Evolutionary conservation across 176 grass and related monocot species (phyloP), one percentile per base, ranked within the genome.

Genomic region (Aegilops bicornis): DNA sequence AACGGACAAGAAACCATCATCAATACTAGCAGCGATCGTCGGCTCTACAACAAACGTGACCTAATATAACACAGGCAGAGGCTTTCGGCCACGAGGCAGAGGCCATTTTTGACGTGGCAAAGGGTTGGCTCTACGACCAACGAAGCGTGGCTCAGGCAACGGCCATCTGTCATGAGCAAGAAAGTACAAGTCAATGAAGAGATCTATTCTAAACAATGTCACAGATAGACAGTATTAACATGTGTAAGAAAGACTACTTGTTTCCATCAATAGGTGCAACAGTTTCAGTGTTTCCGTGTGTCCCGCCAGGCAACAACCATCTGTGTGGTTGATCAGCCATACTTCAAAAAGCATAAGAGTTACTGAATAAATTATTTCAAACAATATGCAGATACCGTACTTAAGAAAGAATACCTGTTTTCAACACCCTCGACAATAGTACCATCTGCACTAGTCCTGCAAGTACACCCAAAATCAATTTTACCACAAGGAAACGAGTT

Each of bases 101-200:
- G 50, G 50, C 50, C 50, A 54, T 54, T 19, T n/a, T 0, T 54
- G 15, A 54, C 16, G 50, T 54, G 50, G 50, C 16, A 19, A 54
- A 19, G 16, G 6, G 50, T 54, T 54, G 50, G 5, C 50, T 54
- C 50, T 54, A 54, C 16, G 16, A 54, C 16, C 50, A 54, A 54
- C 2, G 50, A 0, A 54, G 50, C 70, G 39, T 25, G 5, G 70
- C n/a, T 45, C n/a, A 73, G 70, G 70, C 39, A 74, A 74, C 37
- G 39, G 39, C 70, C 70, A 73, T 73, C 70, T 73, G 70, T 45
- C 70, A 73, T 14, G 70, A 73, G 70, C 35, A 73, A 73, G 10
- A 42, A 42, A 73, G 37, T 73, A 6, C 37, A 43, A 43, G 70
- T 45, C 70, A 45, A 14, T 27, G 39, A 74, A 47, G 7, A 74